These are phyloP conservation scores for Gliomastix tumulicola DNA, from an alignment of 2,329 filamentous ascomycete genomes.

Conservation along the genomic window DNA sequence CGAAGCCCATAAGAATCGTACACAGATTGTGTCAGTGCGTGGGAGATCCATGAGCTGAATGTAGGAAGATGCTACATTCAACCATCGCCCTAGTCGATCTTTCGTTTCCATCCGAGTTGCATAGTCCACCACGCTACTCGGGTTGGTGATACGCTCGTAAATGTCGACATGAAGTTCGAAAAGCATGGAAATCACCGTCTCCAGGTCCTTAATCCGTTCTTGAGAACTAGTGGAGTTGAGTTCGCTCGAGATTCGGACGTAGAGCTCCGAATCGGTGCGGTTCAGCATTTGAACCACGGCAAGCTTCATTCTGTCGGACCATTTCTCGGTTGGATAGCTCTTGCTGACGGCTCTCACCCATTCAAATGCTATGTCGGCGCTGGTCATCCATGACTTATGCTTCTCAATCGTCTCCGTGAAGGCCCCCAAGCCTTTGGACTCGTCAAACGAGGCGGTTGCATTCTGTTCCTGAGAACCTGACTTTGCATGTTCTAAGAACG, in stretches of 20 bases:
- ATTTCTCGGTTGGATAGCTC: constrained; percentile 47
- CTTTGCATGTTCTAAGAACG: constrained; percentile 59
- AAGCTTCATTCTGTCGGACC: constrained; percentile 51
- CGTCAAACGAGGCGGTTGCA: constrained; percentile 41
- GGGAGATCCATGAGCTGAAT: constrained; percentile 26
- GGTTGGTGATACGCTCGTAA: constrained; percentile 51
- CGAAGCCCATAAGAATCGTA: constrained; percentile 52
- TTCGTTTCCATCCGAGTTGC: constrained; percentile 41
- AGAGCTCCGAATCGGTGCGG: constrained; percentile 44
- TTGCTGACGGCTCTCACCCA: constrained; percentile 45
- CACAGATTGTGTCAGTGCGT: constrained; percentile 29
- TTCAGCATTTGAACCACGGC: constrained; percentile 50
- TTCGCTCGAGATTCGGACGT: constrained; percentile 35
- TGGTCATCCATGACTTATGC: constrained; percentile 37
- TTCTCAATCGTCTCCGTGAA: constrained; percentile 44
- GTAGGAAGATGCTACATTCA: constrained; percentile 39
- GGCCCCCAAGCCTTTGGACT: constrained; percentile 39
- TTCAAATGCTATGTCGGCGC: constrained; percentile 51
- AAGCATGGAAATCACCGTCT: constrained; percentile 46
- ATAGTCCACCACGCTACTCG: constrained; percentile 45
- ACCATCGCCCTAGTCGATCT: constrained; percentile 43
- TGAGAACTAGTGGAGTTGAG: constrained; percentile 20
- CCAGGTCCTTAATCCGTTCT: constrained; percentile 23
- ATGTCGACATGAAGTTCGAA: constrained; percentile 57
- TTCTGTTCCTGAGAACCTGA: constrained; percentile 41